These are phyloP conservation scores for Hypoxylon sp. DNA, from an alignment of 2,329 filamentous ascomycete genomes.

Conservation along the genomic window DNA sequence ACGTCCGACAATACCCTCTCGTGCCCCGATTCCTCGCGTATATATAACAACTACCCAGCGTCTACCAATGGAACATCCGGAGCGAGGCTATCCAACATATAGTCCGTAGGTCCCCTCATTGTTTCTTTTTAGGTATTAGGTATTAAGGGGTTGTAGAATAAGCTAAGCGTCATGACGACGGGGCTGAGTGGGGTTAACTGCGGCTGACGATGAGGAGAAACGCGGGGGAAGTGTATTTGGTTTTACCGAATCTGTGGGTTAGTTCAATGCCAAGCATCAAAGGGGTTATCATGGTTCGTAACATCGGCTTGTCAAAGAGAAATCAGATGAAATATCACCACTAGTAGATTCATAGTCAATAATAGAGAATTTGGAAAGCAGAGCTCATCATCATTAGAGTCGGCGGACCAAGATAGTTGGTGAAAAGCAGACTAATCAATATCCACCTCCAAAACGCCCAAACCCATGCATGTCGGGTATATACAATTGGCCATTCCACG, in stretches of 20 bases:
- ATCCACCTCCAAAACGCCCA: slow-evolving; percentile 42
- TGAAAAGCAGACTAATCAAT: slow-evolving; percentile 22
- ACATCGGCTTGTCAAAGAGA: background rate
- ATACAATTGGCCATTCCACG: slow-evolving; percentile 41
- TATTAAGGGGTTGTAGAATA: slow-evolving; percentile 6
- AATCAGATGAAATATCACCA: background rate
- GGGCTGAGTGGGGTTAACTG: slow-evolving; percentile 26
- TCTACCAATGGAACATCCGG: background rate
- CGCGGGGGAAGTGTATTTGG: slow-evolving; percentile 27
- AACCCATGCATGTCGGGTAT: slow-evolving; percentile 45
- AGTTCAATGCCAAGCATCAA: background rate
- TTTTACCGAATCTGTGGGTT: slow-evolving; percentile 4
- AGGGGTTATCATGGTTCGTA: background rate
- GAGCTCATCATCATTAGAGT: slow-evolving; percentile 17
- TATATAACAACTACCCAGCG: background rate
- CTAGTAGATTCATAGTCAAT: background rate
- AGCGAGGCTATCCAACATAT: background rate
- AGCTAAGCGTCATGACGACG: slow-evolving; percentile 11
- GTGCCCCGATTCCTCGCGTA: slow-evolving; percentile 4
- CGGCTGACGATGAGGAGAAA: slow-evolving; percentile 35
- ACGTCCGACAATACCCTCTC: background rate
- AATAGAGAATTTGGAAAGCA: background rate
- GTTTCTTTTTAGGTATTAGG: background rate
- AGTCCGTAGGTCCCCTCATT: background rate
- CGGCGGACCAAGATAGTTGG: slow-evolving; percentile 9